Evolutionary conservation across 768 basidiomycete species (phyloP).

Genomic region (Fibroporia radiculosa): DNA sequence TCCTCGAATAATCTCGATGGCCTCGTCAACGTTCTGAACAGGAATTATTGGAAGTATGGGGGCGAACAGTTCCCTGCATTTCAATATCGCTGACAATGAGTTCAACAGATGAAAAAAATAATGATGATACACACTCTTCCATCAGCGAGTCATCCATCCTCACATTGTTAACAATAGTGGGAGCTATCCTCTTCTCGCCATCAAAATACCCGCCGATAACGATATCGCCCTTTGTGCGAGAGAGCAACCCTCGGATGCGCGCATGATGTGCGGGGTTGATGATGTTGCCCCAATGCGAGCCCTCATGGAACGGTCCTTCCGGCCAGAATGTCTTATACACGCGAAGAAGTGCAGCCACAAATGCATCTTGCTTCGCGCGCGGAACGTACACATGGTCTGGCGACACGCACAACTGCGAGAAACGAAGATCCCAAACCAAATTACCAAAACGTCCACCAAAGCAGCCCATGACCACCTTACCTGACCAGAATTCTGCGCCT

Average conservation of each 20-base stretch:
- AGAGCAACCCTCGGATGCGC: slow-evolving; percentile 44
- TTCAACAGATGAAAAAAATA: not conserved
- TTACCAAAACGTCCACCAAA: not conserved
- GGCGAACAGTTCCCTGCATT: slow-evolving; percentile 61
- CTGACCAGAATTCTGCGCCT: slow-evolving; percentile 60
- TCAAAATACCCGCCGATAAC: slow-evolving; percentile 44
- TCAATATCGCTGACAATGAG: not conserved
- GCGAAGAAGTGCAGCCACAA: slow-evolving; percentile 37
- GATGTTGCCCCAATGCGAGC: slow-evolving; percentile 38
- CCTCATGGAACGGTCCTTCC: slow-evolving; percentile 33
- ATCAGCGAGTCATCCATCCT: slow-evolving; percentile 48
- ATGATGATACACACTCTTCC: slow-evolving; percentile 37
- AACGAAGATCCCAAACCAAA: not conserved
- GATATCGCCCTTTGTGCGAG: slow-evolving; percentile 46
- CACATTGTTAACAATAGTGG: slow-evolving; percentile 53
- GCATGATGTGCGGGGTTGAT: slow-evolving; percentile 46
- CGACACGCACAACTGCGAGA: slow-evolving; percentile 29
- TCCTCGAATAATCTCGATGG: slow-evolving; percentile 44
- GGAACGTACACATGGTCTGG: slow-evolving; percentile 41
- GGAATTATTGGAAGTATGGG: slow-evolving; percentile 60
- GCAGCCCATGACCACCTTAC: slow-evolving; percentile 18
- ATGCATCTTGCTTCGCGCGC: slow-evolving; percentile 34
- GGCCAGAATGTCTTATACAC: slow-evolving; percentile 46
- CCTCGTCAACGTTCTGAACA: slow-evolving; percentile 47
- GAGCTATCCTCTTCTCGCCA: slow-evolving; percentile 40